Conservation (phyloP, 352 stramenopile genomes). For the Thalassiosira livingstoniorum region DNA sequence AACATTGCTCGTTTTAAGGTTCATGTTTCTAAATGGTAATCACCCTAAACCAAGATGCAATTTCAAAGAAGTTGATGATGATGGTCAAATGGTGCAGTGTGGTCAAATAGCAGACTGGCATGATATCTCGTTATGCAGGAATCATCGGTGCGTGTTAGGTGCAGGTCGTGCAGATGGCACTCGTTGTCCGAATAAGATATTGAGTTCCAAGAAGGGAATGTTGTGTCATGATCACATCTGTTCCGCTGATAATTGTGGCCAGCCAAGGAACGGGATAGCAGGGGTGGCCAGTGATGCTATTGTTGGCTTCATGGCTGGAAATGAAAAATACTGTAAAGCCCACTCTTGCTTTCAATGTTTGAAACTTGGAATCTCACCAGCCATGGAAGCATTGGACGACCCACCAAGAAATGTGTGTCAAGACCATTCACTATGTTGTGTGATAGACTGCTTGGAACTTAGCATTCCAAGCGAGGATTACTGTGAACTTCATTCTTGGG, state of each 20-base stretch:
- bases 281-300: constrained; percentile 4
- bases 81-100: constrained; percentile 19
- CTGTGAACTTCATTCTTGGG: constrained; percentile 25
- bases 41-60: constrained; percentile 38
- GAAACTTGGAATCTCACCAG: constrained; percentile 27
- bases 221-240: constrained; percentile 37
- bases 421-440: constrained; percentile 34
- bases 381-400: constrained; percentile 40
- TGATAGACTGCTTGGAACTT: constrained; percentile 40
- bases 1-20: too few species aligned
- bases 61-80: constrained; percentile 14
- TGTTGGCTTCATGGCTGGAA: neutral
- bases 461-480: constrained; percentile 31
- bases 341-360: constrained; percentile 45
- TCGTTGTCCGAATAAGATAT: constrained; percentile 31
- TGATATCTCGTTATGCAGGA: constrained; percentile 30
- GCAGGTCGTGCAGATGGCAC: neutral
- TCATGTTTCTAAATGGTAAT: constrained; percentile 38
- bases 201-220: constrained; percentile 4
- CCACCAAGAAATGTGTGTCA: constrained; percentile 39
- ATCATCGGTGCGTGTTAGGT: constrained; percentile 31
- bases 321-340: constrained; percentile 26
- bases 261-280: constrained; percentile 21
- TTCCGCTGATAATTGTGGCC: constrained; percentile 26
- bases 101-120: constrained; percentile 44